Evolutionary conservation across 352 stramenopile species (phyloP).

Genomic region (Aphanomyces invadans): DNA sequence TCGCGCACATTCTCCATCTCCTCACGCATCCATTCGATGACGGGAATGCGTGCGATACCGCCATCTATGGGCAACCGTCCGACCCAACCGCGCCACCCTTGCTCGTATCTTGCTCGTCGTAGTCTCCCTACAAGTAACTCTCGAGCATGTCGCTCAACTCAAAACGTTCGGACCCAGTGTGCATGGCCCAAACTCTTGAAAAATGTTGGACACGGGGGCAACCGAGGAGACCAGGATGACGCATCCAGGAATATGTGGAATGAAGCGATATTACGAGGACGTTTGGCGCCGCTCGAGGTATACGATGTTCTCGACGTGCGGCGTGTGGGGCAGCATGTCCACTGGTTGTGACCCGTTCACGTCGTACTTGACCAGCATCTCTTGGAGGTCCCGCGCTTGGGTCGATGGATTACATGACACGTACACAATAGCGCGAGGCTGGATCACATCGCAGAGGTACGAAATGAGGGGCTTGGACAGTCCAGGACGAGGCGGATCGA

Average conservation of each 20-base stretch:
- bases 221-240: too few species aligned
- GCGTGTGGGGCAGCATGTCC: slow-evolving; percentile 74
- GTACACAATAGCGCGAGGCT: slow-evolving; percentile 51
- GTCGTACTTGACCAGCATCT: slow-evolving; percentile 33
- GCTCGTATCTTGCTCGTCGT: slow-evolving; percentile 82
- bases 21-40: slow-evolving; percentile 61
- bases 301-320: slow-evolving; percentile 66
- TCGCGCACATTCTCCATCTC: slow-evolving; percentile 65
- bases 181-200: too few species aligned
- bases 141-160: too few species aligned
- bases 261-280: too few species aligned
- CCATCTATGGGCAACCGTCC: slow-evolving; percentile 43
- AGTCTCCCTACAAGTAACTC: too few species aligned
- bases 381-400: slow-evolving; percentile 49
- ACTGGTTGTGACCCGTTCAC: slow-evolving; percentile 54
- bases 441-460: slow-evolving; percentile 37
- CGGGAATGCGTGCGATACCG: slow-evolving; percentile 31
- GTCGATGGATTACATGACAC: slow-evolving; percentile 70
- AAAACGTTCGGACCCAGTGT: too few species aligned
- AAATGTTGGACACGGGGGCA: too few species aligned
- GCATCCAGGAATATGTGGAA: too few species aligned
- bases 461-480: slow-evolving; percentile 60
- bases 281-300: not conserved
- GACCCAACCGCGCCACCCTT: slow-evolving; percentile 40
- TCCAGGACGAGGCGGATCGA: slow-evolving; percentile 61